Evolutionary conservation across 1,139 yeast genomes (phyloP).

Genomic region (Ashbya aceris): DNA sequence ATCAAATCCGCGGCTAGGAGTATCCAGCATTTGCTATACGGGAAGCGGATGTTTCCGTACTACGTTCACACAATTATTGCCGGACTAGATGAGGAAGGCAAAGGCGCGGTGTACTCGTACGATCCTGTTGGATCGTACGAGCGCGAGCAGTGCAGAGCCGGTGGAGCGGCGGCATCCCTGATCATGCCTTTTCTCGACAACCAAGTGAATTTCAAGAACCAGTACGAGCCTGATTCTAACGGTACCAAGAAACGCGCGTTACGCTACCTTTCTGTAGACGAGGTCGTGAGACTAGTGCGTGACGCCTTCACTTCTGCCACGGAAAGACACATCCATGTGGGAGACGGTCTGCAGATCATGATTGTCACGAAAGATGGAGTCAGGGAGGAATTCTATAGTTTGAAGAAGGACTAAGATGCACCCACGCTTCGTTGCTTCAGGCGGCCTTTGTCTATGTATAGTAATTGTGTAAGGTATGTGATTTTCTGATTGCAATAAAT

Average conservation of each 20-base stretch:
- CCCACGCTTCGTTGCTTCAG: neutral
- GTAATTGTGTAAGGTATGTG: neutral
- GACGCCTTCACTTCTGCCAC: conserved; percentile 96
- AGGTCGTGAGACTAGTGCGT: conserved; percentile 75
- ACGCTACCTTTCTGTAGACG: conserved; percentile 64
- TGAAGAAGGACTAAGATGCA: conserved; percentile 60
- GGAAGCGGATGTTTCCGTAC: conserved; percentile 93
- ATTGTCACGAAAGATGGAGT: conserved; percentile 93
- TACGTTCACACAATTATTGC: conserved; percentile 92
- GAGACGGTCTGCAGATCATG: conserved; percentile 86
- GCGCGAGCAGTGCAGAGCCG: conserved; percentile 95
- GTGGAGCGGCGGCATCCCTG: conserved; percentile 93
- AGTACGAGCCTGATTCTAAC: conserved; percentile 66
- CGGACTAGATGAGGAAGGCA: conserved; percentile 89
- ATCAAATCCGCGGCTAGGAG: conserved; percentile 78
- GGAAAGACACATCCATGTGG: conserved; percentile 96
- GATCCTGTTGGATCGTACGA: conserved; percentile 98
- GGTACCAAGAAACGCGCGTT: conserved; percentile 54
- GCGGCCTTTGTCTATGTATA: neutral
- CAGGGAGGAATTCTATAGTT: conserved; percentile 68
- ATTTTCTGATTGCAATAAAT: too few relatives aligned
- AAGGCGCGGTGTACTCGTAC: conserved; percentile 90
- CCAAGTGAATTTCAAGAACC: conserved; percentile 93
- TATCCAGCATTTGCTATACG: conserved; percentile 82
- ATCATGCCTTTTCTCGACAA: conserved; percentile 97